Base-by-base conservation (phyloP, 75 land plant species). In the Adiantum capillusveneris region DNA sequence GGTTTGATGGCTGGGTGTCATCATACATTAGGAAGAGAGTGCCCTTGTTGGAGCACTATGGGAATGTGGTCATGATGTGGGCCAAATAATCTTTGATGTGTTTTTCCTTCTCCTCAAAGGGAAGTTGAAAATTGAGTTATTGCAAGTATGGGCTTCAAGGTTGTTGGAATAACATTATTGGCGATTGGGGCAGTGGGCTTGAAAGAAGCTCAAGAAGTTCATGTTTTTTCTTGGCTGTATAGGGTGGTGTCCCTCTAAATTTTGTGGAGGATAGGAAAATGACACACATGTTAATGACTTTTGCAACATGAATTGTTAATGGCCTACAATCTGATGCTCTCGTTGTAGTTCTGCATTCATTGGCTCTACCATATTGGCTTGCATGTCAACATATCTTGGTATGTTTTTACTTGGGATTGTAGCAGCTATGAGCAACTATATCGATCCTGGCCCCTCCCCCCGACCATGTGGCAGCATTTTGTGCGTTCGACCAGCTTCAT, bases 281-380 rank as follows among this genome's bases (percentile, higher is more conserved):
- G 65, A 87, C 75, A 60, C 62, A 80, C 51, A 86, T 82, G 2
- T 77, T 83, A 53, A 5, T 3, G 37, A 78, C 88, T 7, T 89
- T 93, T 68, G 84, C 90, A 22, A 93, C 98, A 7, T 96, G 98
- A 2, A 81, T 93, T 45, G 90, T 93, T 19, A 90, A 94, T 62
- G 98, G 98, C 16, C 78, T 94, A 37, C 98, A 94, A 53, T 91
- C 98, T 7, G 98, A 94, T 80, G 98, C 98, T 11, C 84, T 94
- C 28, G 71, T 94, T 82, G 79, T 94, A 80, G 65, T 94, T 11
- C 72, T 94, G 71, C 96, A 96, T 29, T 91, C 96, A 25, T 81
- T 94, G 30, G 96, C 98, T 2, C 67, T 94, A 67, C 98, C 98
- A 22, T 94, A 96, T 31, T 78, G 91, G 1, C 11, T 85, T 25